Conservation (phyloP, 148 eudicot genomes). For the Suaeda aralocaspica region DNA sequence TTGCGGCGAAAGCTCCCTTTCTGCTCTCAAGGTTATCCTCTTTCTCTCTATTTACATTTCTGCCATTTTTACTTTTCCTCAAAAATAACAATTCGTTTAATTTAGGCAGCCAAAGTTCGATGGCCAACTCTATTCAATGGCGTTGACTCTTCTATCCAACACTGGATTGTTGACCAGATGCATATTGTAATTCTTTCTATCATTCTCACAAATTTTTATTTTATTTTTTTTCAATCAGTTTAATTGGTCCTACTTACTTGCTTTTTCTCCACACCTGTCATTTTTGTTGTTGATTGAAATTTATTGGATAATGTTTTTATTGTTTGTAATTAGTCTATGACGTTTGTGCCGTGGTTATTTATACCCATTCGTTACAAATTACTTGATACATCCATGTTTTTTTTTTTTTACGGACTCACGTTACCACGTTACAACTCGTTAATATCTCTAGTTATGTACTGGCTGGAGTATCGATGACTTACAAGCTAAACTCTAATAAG, state of each 20-base stretch:
- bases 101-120: slow-evolving; percentile 79
- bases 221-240: neutral
- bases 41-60: slow-evolving; percentile 9
- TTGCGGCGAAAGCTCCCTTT: slow-evolving; percentile 91
- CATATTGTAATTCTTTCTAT: slow-evolving; percentile 35
- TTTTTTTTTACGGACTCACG: too few species aligned
- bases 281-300: neutral
- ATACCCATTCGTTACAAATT: too few species aligned
- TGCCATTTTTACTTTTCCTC: neutral
- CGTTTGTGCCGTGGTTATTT: neutral
- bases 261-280: neutral
- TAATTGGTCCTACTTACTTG: neutral
- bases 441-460: too few species aligned
- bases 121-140: slow-evolving; percentile 72
- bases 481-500: too few species aligned
- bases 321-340: too few species aligned
- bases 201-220: neutral
- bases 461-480: too few species aligned
- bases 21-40: slow-evolving; percentile 66
- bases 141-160: slow-evolving; percentile 56
- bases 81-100: neutral
- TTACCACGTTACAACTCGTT: too few species aligned
- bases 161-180: slow-evolving; percentile 92
- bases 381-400: too few species aligned
- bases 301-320: neutral